Percentiles rank a stretch among this genome's conserved stretches.
These are phyloP conservation scores for Cystofilobasidium macerans DNA, from an alignment of 768 basidiomycete species.

Conservation along the genomic window DNA sequence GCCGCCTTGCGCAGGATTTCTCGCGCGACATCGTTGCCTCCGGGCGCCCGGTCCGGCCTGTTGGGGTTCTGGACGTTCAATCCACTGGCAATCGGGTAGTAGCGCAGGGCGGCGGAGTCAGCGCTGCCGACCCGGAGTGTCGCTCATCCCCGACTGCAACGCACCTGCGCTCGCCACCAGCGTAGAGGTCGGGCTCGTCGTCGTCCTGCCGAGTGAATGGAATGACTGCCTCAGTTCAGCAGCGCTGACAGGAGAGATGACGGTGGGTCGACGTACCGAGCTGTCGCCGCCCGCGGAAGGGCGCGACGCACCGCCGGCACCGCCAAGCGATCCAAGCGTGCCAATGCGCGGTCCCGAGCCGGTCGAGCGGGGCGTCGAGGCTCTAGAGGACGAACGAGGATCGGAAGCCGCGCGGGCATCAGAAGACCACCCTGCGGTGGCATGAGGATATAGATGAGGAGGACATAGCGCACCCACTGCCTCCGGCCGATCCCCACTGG, in stretches of 20 bases:
- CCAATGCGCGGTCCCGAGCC: constrained; percentile 36
- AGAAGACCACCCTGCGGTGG: neutral
- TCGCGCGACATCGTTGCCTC: constrained; percentile 45
- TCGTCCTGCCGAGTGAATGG: constrained; percentile 20
- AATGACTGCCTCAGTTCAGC: no score
- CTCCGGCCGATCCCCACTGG: constrained; percentile 27
- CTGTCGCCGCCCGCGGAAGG: constrained; percentile 36
- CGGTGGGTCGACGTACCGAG: neutral
- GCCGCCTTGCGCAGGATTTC: constrained; percentile 58
- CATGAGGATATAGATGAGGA: neutral
- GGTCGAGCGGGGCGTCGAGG: constrained; percentile 14
- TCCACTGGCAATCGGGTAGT: constrained; percentile 48
- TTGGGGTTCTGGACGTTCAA: constrained; percentile 80
- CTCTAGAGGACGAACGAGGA: neutral
- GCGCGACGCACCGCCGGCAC: constrained; percentile 28
- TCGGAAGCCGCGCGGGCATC: neutral
- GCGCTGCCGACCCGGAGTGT: neutral
- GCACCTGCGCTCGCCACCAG: constrained; percentile 89
- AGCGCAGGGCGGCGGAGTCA: neutral
- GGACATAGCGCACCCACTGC: neutral
- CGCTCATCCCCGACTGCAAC: no score
- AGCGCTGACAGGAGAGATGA: constrained; percentile 30
- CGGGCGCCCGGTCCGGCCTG: constrained; percentile 42
- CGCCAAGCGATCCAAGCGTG: constrained; percentile 38
- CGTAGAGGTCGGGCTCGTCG: constrained; percentile 54